These are phyloP conservation scores for Magnaporthiopsis rhizophila DNA, from an alignment of 2,329 filamentous ascomycete species.

Conservation along the genomic window DNA sequence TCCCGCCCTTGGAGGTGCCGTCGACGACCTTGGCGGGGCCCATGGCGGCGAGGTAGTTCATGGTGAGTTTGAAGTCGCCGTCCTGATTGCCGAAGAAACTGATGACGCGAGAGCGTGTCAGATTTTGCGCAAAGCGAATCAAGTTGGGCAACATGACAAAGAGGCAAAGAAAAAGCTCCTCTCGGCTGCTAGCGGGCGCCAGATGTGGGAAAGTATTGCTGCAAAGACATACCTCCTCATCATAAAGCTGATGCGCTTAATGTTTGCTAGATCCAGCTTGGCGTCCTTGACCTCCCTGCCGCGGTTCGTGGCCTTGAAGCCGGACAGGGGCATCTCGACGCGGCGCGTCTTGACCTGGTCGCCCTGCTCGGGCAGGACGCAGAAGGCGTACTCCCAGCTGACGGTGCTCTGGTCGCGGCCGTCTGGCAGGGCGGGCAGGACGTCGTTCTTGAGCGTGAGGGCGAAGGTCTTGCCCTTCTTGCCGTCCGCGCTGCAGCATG, in stretches of 20 bases:
- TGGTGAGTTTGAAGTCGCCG: constrained; percentile 54
- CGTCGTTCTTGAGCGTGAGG: constrained; percentile 63
- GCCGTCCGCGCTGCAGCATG: constrained; percentile 31
- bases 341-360: constrained; percentile 15
- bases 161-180: neutral
- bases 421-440: constrained; percentile 48
- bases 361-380: constrained; percentile 31
- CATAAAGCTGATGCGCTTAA: constrained; percentile 70
- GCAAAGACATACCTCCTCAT: constrained; percentile 57
- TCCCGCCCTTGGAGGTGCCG: neutral
- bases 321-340: constrained; percentile 54
- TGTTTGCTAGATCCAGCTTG: constrained; percentile 47
- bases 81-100: constrained; percentile 72
- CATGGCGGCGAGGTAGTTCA: constrained; percentile 20
- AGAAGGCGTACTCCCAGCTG: constrained; percentile 68
- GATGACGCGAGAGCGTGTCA: neutral
- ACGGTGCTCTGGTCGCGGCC: constrained; percentile 65
- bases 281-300: constrained; percentile 55
- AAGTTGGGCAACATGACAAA: no score
- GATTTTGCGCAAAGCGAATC: no score
- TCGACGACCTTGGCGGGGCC: neutral
- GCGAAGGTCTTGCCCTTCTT: constrained; percentile 56
- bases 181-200: no score
- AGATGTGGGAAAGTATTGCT: no score
- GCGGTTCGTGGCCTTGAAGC: constrained; percentile 65